A percentile compares a stretch with the other conserved stretches of the same genome.
These are phyloP conservation scores for Strobilomyces dryophilus DNA, from an alignment of 768 basidiomycete species.

Conservation along the genomic window DNA sequence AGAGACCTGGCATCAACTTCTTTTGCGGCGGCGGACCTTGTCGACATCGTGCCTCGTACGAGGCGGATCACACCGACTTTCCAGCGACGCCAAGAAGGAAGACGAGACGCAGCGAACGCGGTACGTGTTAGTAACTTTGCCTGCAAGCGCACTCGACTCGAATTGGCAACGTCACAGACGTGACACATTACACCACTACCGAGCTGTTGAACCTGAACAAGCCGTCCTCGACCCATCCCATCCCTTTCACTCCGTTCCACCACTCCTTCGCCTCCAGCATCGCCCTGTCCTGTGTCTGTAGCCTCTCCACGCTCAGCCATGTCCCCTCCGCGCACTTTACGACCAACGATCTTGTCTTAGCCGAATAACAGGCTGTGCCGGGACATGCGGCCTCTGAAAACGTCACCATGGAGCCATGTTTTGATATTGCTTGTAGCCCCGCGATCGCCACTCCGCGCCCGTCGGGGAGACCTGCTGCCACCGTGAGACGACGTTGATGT, in stretches of 20 bases:
- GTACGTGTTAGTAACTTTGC: not conserved
- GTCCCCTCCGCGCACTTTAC: conserved; percentile 54
- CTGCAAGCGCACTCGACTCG: not conserved
- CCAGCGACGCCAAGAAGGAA: conserved; percentile 2
- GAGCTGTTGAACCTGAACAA: conserved; percentile 9
- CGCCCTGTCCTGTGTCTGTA: conserved; percentile 61
- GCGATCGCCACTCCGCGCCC: conserved; percentile 23
- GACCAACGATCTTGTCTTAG: conserved; percentile 37
- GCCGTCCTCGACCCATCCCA: conserved; percentile 23
- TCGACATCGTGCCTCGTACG: conserved; percentile 17
- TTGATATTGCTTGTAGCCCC: conserved; percentile 14
- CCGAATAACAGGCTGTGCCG: conserved; percentile 44
- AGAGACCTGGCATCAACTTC: conserved; percentile 17
- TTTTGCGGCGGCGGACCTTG: conserved; percentile 12
- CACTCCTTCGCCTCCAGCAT: conserved; percentile 59
- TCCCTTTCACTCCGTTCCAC: conserved; percentile 67
- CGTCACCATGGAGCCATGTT: not conserved
- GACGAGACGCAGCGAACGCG: not conserved
- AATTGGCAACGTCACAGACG: conserved; percentile 16
- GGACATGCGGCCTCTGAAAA: conserved; percentile 22
- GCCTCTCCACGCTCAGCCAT: conserved; percentile 46
- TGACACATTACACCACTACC: not conserved
- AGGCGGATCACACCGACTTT: conserved; percentile 13
- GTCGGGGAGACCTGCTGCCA: conserved; percentile 21
- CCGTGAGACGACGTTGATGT: conserved; percentile 25